Base-by-base conservation (phyloP, 257 asterid species). In the Penstemon barbatus region DNA sequence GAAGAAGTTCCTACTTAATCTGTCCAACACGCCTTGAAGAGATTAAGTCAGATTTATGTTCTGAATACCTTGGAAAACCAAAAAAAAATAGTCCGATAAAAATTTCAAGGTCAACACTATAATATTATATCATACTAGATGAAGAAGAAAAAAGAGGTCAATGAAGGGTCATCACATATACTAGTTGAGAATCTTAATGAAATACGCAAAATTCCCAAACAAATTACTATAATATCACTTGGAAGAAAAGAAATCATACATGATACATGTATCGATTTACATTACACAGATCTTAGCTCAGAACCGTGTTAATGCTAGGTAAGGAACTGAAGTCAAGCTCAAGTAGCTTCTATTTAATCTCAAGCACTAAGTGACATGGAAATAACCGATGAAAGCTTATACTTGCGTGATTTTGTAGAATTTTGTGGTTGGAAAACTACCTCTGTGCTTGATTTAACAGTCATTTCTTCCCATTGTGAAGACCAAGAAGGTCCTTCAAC, bases 341-440 rank as follows among this genome's bases (percentile, higher is more conserved):
- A 19, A 73, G 63, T 37, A 40, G 43, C 71, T 51, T 39, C 39
- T 12, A 6, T 44, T 45, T 50, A 52, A 45, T n/a, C 12, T 89
- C 89, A 94, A 65, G 95, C 96, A 62, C 99, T 87, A 57, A 94
- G 83, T 55, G 87, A 74, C 88, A 94, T 41, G 81, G 96, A 87
- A 73, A 82, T 68, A 52, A 94, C 74, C 0, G 87, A 83, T 61
- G 97, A 89, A 46, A 94, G 78, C 92, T 86, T 91, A 75, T 82
- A 91, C 76, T 87, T 89, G 65, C 73, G 84, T n/a, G 56, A 74
- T 81, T 91, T 91, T 1, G 76, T 80, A 48, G 89, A 76, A 74
- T 78, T 76, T 71, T 75, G 84, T 1, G 96, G 93, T 71, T 89
- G 95, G 61, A 94, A 90, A 65, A 86, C 59, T 3, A 94, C 80